These are phyloP conservation scores for Microglena sp. DNA, from an alignment of 139 green algal genomes.

Conservation along the genomic window DNA sequence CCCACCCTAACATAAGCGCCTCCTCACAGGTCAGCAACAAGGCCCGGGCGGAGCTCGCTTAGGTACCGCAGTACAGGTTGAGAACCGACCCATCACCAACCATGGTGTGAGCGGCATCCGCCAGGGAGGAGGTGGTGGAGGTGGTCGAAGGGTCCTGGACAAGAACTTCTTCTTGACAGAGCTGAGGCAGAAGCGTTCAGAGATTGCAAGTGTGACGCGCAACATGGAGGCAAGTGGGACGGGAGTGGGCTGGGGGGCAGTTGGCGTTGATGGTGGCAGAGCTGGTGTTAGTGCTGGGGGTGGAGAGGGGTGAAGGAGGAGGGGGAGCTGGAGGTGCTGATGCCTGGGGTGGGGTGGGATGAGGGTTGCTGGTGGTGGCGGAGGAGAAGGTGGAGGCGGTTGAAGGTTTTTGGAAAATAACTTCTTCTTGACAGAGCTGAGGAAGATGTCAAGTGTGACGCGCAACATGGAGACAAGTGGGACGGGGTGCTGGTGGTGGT, in stretches of 20 bases:
- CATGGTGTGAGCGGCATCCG: constrained; percentile 36
- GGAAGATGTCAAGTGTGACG: constrained; percentile 45
- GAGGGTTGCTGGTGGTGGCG: too few species aligned
- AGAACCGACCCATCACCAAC: constrained; percentile 35
- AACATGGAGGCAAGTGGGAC: constrained; percentile 36
- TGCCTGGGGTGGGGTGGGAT: too few species aligned
- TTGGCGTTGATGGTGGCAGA: not conserved
- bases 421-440: constrained; percentile 56
- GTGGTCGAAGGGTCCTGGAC: constrained; percentile 52
- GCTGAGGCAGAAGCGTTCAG: constrained; percentile 53
- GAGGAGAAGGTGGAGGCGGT: constrained; percentile 12
- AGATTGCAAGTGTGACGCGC: constrained; percentile 44
- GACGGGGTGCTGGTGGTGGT: not conserved
- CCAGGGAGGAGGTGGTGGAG: constrained; percentile 2
- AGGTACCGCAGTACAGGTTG: constrained; percentile 23
- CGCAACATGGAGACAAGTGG: constrained; percentile 37
- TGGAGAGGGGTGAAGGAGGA: too few species aligned
- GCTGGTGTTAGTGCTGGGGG: too few species aligned
- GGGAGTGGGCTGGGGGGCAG: not conserved
- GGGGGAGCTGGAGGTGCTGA: too few species aligned
- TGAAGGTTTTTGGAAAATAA: constrained; percentile 58
- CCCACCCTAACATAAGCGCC: too few species aligned
- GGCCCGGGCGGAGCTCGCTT: constrained; percentile 13
- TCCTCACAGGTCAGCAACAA: constrained; percentile 10
- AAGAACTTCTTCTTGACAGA: constrained; percentile 58